Base-by-base conservation (phyloP, 192 early-diverging fungal species). In the Mortierella hygrophila region DNA sequence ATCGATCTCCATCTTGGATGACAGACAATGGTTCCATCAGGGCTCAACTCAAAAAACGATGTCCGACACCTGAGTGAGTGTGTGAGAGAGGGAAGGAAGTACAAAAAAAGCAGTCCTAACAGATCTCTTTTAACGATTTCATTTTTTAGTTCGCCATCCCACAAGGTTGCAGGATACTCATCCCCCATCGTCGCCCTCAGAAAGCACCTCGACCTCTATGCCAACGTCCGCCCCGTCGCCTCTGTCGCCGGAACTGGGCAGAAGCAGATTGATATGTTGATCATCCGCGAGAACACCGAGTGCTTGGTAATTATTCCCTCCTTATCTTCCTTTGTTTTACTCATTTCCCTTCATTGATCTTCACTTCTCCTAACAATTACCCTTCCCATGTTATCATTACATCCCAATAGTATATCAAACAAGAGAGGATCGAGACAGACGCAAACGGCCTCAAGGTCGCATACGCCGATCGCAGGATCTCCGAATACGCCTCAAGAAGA, bases 211-310 rank as follows among this genome's bases (percentile, higher is more conserved):
- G 97, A 99, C 86, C 92, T 98, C 79, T 99, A 99, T 77, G 98
- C 98, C 70, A 99, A 99, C 77, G 97, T 99, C 38, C 94, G 98
- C 38, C 98, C 98, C 16, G 97, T 99, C 5, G 92, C 93, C 37
- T 95, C 97, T 16, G 94, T 93, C 23, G 89, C 92, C 13, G 82
- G 85, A 16, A 72, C 88, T 52, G 82, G 77, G 47, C 93, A 94
- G 72, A 95, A 94, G 73, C 92, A 92, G 40, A 93, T 98, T 72
- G 97, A 99, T 87, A 98, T 99, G 95, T 89, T 99, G 75, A 98
- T 99, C 81, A 95, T 99, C 81, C 94, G 97, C 87, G 98, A 99
- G 81, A 99, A 99, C 93, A 99, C 97, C 18, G 98, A 99, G 88
- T 99, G 97, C 80, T 91, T 99, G 89, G 96, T 97, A 90, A 90